A percentile compares a stretch with the other conserved stretches of the same genome.
These are phyloP conservation scores for Pyrrhoderma noxium DNA, from an alignment of 1,284 basidiomycete genomes.

Conservation along the genomic window DNA sequence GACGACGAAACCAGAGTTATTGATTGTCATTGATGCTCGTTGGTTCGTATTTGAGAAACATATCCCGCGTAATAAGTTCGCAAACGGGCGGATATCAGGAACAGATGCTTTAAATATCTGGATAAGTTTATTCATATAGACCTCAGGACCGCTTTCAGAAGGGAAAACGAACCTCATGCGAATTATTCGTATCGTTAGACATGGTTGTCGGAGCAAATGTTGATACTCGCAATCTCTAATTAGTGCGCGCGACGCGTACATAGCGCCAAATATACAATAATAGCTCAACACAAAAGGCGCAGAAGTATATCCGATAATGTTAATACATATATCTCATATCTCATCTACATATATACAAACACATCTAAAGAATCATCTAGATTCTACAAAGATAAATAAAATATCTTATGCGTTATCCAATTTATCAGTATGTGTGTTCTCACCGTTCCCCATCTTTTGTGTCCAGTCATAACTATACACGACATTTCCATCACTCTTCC, in stretches of 20 bases:
- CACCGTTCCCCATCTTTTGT: constrained; percentile 4
- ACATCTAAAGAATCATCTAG: too few relatives aligned
- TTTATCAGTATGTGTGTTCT: background rate
- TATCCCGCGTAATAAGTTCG: constrained; percentile 14
- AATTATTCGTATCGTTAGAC: constrained; percentile 5
- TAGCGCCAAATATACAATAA: background rate
- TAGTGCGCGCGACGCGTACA: constrained; percentile 5
- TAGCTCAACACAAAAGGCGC: too few relatives aligned
- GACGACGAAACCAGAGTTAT: constrained; percentile 8
- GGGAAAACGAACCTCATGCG: background rate
- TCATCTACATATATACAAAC: too few relatives aligned
- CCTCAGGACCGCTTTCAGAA: background rate
- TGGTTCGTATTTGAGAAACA: constrained; percentile 13
- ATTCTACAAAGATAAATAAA: too few relatives aligned
- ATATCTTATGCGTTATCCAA: too few relatives aligned
- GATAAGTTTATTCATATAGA: background rate
- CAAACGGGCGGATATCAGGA: constrained; percentile 16
- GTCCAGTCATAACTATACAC: constrained; percentile 17
- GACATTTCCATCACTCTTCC: constrained; percentile 35
- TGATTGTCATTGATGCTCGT: constrained; percentile 15
- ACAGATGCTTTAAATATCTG: constrained; percentile 16
- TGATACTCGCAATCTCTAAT: background rate
- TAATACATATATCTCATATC: too few relatives aligned
- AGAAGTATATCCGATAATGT: too few relatives aligned
- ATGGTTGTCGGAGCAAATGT: background rate